Evolutionary conservation across 306 rosid species (phyloP).

Genomic region (Rosa chinensis): DNA sequence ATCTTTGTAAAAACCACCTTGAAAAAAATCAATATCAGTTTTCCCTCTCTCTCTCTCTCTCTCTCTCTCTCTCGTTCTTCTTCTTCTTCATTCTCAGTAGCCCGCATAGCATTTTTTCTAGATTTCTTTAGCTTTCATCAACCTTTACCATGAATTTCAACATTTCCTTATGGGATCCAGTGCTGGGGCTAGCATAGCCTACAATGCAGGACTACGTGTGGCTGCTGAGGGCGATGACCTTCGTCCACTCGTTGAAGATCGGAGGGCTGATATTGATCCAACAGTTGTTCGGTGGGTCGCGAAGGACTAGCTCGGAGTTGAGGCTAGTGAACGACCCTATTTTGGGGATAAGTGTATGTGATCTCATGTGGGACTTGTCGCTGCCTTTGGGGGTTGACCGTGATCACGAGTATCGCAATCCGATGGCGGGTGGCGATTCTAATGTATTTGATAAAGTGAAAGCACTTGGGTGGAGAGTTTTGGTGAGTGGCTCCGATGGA

Average conservation of each 20-base stretch:
- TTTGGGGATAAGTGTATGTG: constrained; percentile 10
- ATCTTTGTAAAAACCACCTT: no score
- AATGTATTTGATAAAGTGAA: constrained; percentile 12
- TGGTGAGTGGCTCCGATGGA: constrained; percentile 45
- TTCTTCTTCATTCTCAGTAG: no score
- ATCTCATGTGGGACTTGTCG: constrained; percentile 48
- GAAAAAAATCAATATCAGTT: no score
- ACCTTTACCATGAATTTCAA: no score
- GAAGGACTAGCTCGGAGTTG: constrained; percentile 38
- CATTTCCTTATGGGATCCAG: constrained; percentile 50
- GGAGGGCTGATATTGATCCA: constrained; percentile 54
- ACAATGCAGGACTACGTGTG: constrained; percentile 35
- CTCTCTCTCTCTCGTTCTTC: no score
- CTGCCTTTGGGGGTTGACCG: constrained; percentile 49
- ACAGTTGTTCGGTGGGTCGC: constrained; percentile 49
- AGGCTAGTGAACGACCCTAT: constrained; percentile 29
- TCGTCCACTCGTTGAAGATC: constrained; percentile 21
- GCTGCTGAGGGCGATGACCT: neutral
- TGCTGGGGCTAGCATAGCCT: constrained; percentile 53
- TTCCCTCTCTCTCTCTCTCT: no score
- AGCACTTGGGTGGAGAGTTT: constrained; percentile 33
- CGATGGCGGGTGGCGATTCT: constrained; percentile 24
- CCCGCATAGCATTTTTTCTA: no score
- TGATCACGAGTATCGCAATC: constrained; percentile 54
- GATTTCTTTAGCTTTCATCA: no score